A percentile compares a stretch with the other conserved stretches of the same genome.
Conservation (phyloP, 2,329 filamentous ascomycete genomes). For the Westerdykella ornata region DNA sequence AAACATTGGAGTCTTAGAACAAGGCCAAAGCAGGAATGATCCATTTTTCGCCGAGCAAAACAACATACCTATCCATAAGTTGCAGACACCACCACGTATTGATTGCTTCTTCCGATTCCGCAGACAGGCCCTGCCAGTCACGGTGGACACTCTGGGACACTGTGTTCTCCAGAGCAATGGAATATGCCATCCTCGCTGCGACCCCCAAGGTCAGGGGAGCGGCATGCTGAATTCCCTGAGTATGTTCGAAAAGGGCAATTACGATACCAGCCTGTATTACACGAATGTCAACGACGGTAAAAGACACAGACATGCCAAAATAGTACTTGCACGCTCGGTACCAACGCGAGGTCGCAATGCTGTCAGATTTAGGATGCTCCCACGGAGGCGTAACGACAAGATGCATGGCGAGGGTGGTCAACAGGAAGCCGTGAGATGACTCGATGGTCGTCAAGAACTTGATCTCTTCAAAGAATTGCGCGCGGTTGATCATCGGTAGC, state of each 20-base stretch:
- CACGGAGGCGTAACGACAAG: conserved; percentile 6
- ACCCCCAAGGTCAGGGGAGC: conserved; percentile 12
- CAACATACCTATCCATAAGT: conserved; percentile 8
- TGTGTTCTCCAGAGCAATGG: conserved; percentile 8
- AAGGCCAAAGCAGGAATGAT: too few relatives aligned
- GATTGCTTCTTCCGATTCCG: conserved; percentile 7
- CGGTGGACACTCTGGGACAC: conserved; percentile 1
- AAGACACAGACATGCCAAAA: conserved; percentile 9
- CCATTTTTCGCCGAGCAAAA: neutral
- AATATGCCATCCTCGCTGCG: conserved; percentile 8
- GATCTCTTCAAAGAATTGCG: conserved; percentile 3
- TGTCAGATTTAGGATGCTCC: conserved; percentile 5
- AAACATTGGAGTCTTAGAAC: too few relatives aligned
- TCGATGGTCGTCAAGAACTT: conserved; percentile 1
- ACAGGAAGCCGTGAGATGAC: conserved; percentile 3
- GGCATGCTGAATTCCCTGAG: conserved; percentile 9
- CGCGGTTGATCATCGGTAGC: conserved; percentile 10
- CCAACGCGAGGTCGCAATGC: conserved; percentile 7
- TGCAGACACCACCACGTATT: conserved; percentile 6
- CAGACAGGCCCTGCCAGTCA: conserved; percentile 2
- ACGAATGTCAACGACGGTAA: conserved; percentile 8
- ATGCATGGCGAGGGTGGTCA: conserved; percentile 12
- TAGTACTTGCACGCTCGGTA: conserved; percentile 15
- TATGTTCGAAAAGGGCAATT: conserved; percentile 13
- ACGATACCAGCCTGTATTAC: conserved; percentile 13